phyloP scores from a whole-genome alignment of 2,329 filamentous ascomycete genomes.

The Xylariaceae sp. region DNA sequence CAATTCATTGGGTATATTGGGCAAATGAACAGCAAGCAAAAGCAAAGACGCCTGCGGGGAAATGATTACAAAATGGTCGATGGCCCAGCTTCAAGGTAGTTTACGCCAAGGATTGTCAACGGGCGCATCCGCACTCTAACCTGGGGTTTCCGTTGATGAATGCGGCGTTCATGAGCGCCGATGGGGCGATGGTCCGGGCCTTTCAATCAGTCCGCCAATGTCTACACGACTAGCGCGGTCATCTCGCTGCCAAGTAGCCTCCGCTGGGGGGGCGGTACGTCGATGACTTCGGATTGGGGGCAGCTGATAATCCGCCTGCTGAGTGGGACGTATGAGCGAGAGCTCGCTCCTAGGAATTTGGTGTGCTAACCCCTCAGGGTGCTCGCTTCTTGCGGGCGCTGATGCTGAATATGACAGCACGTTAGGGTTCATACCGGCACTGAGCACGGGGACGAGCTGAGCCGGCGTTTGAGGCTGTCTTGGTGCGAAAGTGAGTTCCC shows the following conservation, averaged over 20 bases:
- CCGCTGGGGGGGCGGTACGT: slow-evolving; percentile 25
- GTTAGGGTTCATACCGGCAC: slow-evolving; percentile 39
- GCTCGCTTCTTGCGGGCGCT: slow-evolving; percentile 47
- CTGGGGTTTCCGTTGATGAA: slow-evolving; percentile 11
- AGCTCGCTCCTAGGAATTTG: slow-evolving; percentile 53
- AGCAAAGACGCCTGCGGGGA: slow-evolving; percentile 12
- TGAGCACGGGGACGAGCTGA: slow-evolving; percentile 34
- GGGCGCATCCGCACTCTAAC: not conserved
- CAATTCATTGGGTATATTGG: slow-evolving; percentile 30
- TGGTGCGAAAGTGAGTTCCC: slow-evolving; percentile 33
- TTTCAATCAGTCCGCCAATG: slow-evolving; percentile 60
- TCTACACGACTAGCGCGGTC: slow-evolving; percentile 54
- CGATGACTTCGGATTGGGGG: slow-evolving; percentile 39
- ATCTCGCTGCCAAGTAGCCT: slow-evolving; percentile 40
- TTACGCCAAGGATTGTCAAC: not conserved
- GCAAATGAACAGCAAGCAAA: slow-evolving; percentile 20
- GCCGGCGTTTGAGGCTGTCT: slow-evolving; percentile 32
- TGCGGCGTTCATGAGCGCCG: slow-evolving; percentile 15
- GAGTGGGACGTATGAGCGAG: slow-evolving; percentile 30
- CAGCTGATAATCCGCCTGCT: slow-evolving; percentile 38
- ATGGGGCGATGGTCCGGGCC: slow-evolving; percentile 41
- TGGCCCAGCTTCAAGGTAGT: not conserved
- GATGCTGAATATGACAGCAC: slow-evolving; percentile 46
- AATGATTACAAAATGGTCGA: slow-evolving; percentile 15
- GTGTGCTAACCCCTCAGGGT: slow-evolving; percentile 42